Conservation (phyloP, 345 rosid genomes). For the Euclidium syriacum region DNA sequence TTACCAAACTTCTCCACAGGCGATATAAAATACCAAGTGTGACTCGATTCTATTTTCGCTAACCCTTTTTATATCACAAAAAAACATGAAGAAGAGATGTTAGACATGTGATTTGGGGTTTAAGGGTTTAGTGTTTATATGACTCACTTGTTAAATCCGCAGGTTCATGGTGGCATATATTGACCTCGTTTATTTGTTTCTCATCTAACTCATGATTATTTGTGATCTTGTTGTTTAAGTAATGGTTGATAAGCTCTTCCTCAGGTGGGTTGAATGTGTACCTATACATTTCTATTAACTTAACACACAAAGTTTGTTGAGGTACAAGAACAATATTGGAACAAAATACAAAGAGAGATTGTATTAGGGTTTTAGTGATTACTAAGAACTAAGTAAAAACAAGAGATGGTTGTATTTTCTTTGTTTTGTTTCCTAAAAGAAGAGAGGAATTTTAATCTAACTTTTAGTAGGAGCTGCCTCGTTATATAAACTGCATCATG, state of each 20-base stretch:
- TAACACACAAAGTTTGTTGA: background rate
- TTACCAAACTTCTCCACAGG: conserved; percentile 24
- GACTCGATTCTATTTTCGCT: conserved; percentile 20
- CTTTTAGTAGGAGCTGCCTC: too few species aligned
- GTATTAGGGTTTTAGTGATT: background rate
- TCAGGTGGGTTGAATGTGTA: conserved; percentile 30
- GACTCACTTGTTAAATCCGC: conserved; percentile 18
- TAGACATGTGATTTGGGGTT: background rate
- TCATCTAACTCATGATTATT: background rate
- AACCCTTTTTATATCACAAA: conserved; percentile 9
- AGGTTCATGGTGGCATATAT: conserved; percentile 23
- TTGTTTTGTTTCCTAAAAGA: too few species aligned
- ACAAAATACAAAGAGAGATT: background rate
- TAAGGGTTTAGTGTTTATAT: background rate
- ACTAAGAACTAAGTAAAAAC: background rate
- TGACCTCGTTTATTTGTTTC: conserved; percentile 18
- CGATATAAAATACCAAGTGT: conserved; percentile 28
- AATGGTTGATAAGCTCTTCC: conserved; percentile 21
- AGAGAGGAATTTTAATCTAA: background rate
- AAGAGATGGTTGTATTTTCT: too few species aligned
- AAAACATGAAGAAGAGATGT: background rate
- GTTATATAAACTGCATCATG: too few species aligned
- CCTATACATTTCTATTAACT: conserved; percentile 6
- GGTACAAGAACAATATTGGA: background rate
- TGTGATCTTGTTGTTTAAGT: conserved; percentile 23